These are phyloP conservation scores for Entomortierella parvispora DNA, from an alignment of 192 early-diverging fungal genomes.

Conservation along the genomic window DNA sequence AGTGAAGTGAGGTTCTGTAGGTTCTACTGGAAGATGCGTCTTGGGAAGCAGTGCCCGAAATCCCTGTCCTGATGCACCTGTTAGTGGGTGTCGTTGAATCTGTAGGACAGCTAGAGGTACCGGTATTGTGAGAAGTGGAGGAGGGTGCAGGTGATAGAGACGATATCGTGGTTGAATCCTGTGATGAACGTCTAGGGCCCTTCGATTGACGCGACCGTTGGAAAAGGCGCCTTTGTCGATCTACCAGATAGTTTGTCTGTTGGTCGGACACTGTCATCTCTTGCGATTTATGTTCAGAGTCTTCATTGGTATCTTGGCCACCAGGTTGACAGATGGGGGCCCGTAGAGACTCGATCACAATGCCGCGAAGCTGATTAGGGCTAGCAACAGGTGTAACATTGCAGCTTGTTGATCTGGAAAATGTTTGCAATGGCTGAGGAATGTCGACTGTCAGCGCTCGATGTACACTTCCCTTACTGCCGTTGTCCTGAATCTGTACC, in stretches of 20 bases:
- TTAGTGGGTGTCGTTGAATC: too few species aligned
- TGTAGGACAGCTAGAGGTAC: too few species aligned
- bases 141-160: not conserved
- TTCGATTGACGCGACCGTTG: not conserved
- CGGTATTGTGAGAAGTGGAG: not conserved
- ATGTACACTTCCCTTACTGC: too few species aligned
- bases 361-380: conserved; percentile 27
- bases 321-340: conserved; percentile 6
- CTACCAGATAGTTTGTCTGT: conserved; percentile 26
- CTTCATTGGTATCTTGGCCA: not conserved
- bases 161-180: conserved; percentile 2
- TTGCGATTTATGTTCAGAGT: not conserved
- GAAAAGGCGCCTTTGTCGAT: conserved; percentile 2
- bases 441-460: conserved; percentile 1
- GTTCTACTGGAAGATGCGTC: too few species aligned
- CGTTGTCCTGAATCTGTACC: too few species aligned
- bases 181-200: not conserved
- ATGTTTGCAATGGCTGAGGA: not conserved
- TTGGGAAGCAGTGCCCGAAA: not conserved
- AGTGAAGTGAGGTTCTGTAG: not conserved
- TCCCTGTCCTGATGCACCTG: too few species aligned
- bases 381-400: not conserved
- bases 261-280: not conserved
- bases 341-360: conserved; percentile 34
- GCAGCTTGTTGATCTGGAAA: conserved; percentile 7